Evolutionary conservation across 805 yeast genomes (phyloP).

Genomic region (Maudiozyma bulderi): DNA sequence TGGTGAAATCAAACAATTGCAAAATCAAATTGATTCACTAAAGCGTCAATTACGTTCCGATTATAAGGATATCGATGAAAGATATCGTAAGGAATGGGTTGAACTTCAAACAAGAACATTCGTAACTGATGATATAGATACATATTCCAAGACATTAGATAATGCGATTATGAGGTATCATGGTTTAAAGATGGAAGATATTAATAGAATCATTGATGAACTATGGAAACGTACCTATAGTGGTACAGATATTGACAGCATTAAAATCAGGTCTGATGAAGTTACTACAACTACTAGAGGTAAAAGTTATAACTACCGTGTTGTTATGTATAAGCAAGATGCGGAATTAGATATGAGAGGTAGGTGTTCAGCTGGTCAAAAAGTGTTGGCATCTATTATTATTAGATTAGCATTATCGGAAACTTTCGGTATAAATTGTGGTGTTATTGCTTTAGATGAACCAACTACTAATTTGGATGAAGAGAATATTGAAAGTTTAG

Average conservation of each 20-base stretch:
- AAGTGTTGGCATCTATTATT: slow-evolving; percentile 83
- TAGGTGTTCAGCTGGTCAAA: slow-evolving; percentile 95
- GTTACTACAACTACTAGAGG: slow-evolving; percentile 32
- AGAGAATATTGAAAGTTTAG: slow-evolving; percentile 82
- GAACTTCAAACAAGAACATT: slow-evolving; percentile 65
- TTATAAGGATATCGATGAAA: slow-evolving; percentile 53
- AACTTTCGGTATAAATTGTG: slow-evolving; percentile 90
- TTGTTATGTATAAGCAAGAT: slow-evolving; percentile 88
- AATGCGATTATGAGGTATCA: slow-evolving; percentile 91
- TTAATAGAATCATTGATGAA: slow-evolving; percentile 79
- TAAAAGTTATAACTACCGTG: slow-evolving; percentile 81
- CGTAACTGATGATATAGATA: slow-evolving; percentile 70
- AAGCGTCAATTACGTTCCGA: slow-evolving; percentile 58
- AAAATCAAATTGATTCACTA: slow-evolving; percentile 53
- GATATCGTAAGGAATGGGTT: slow-evolving; percentile 62
- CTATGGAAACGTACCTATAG: slow-evolving; percentile 90
- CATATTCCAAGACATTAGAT: slow-evolving; percentile 79
- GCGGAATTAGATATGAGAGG: slow-evolving; percentile 97
- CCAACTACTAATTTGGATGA: slow-evolving; percentile 94
- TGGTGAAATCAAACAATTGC: slow-evolving; percentile 81
- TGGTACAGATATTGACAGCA: slow-evolving; percentile 92
- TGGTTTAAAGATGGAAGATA: slow-evolving; percentile 82
- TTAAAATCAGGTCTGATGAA: slow-evolving; percentile 75
- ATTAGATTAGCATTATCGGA: slow-evolving; percentile 89
- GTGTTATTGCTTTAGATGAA: slow-evolving; percentile 92